Evolutionary conservation across 2,329 filamentous ascomycete genomes (phyloP).

Genomic region (Aotearoamyces nothofagi): DNA sequence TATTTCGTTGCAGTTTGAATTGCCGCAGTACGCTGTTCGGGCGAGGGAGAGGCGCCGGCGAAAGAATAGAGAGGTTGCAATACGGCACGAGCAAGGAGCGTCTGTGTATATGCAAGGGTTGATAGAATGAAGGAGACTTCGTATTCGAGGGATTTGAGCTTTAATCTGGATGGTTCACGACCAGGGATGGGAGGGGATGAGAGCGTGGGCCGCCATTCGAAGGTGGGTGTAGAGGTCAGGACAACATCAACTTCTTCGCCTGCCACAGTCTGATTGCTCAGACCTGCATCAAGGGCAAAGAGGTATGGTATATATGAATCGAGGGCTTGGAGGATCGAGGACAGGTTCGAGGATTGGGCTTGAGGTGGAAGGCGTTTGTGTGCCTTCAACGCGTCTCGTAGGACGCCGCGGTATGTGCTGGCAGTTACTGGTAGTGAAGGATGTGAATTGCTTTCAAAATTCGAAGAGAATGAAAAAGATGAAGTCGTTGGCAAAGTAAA

Average conservation of each 20-base stretch:
- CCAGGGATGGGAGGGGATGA: conserved; percentile 47
- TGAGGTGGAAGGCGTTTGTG: conserved; percentile 71
- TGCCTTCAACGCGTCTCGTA: conserved; percentile 72
- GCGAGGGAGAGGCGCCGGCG: conserved; percentile 39
- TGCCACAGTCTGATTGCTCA: conserved; percentile 37
- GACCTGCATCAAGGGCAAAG: conserved; percentile 57
- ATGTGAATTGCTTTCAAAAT: conserved; percentile 66
- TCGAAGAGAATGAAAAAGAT: conserved; percentile 65
- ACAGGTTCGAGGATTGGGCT: conserved; percentile 56
- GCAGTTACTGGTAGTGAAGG: conserved; percentile 74
- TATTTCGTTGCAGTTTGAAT: conserved; percentile 63
- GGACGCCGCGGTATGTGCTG: conserved; percentile 69
- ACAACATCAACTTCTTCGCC: conserved; percentile 53
- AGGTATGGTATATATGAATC: conserved; percentile 75
- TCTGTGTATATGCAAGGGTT: conserved; percentile 61
- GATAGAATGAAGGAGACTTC: conserved; percentile 71
- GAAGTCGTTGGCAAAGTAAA: conserved; percentile 85
- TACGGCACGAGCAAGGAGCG: conserved; percentile 53
- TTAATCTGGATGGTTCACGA: conserved; percentile 50
- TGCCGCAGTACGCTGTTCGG: conserved; percentile 52
- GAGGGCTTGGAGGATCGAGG: conserved; percentile 51
- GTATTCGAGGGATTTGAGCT: conserved; percentile 60
- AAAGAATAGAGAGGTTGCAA: conserved; percentile 61
- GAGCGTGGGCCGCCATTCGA: conserved; percentile 79
- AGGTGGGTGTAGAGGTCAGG: conserved; percentile 40